Conservation (phyloP, 495 filamentous ascomycete genomes). For the Penicillium longicatenatum region DNA sequence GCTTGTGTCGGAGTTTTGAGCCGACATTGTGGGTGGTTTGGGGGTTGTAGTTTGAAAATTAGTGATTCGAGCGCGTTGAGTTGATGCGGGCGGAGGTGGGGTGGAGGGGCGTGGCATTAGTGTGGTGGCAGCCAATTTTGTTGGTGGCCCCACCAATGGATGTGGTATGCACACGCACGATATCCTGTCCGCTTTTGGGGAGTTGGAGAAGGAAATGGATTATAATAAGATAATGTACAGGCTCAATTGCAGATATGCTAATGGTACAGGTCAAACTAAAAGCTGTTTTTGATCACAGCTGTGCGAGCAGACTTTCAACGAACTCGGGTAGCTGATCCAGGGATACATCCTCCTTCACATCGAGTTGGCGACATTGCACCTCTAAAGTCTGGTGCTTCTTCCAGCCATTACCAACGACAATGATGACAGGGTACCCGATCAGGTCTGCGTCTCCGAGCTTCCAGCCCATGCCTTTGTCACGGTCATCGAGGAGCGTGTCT, state of each 20-base stretch:
- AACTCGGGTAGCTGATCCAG: slow-evolving; percentile 38
- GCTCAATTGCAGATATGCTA: not conserved
- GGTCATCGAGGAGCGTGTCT: slow-evolving; percentile 79
- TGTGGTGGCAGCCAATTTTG: slow-evolving; percentile 5
- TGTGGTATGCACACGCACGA: slow-evolving; percentile 6
- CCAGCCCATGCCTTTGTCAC: slow-evolving; percentile 69
- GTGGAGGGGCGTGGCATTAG: slow-evolving; percentile 18
- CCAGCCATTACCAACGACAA: slow-evolving; percentile 80
- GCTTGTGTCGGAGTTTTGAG: slow-evolving; percentile 22
- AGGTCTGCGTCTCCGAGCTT: slow-evolving; percentile 87
- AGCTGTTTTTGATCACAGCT: slow-evolving; percentile 30
- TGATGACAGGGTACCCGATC: slow-evolving; percentile 81
- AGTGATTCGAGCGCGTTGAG: slow-evolving; percentile 1
- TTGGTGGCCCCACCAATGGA: not conserved
- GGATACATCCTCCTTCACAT: slow-evolving; percentile 48
- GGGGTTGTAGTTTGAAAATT: not conserved
- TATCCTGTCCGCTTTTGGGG: not conserved
- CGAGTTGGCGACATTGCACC: slow-evolving; percentile 72
- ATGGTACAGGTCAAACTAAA: not conserved
- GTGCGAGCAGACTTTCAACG: slow-evolving; percentile 43
- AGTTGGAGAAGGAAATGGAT: not conserved
- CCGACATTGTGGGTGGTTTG: slow-evolving; percentile 27
- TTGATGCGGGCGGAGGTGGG: slow-evolving; percentile 26
- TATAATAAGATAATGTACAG: slow-evolving; percentile 5
- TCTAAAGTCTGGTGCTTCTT: slow-evolving; percentile 62